These are phyloP conservation scores for Candida sonorensis DNA, from an alignment of 805 yeast species.

Conservation along the genomic window DNA sequence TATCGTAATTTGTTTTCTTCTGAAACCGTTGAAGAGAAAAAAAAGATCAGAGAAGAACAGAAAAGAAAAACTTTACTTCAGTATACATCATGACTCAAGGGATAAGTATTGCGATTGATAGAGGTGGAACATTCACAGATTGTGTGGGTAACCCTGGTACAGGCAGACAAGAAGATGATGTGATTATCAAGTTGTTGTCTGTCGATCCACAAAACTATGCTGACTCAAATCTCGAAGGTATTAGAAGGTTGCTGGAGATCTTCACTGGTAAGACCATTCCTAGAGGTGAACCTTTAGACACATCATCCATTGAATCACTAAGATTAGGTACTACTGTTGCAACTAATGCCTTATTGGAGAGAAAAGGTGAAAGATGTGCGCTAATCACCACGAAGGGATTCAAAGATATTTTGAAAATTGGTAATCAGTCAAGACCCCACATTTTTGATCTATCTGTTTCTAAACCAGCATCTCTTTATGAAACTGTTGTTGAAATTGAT, in stretches of 20 bases:
- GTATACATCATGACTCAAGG: slow-evolving; percentile 12
- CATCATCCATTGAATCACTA: slow-evolving; percentile 56
- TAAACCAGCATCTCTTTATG: slow-evolving; percentile 67
- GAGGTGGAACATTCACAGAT: slow-evolving; percentile 94
- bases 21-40: no score
- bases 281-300: slow-evolving; percentile 52
- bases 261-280: slow-evolving; percentile 51
- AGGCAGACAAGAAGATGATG: slow-evolving; percentile 46
- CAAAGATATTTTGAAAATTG: slow-evolving; percentile 73
- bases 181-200: slow-evolving; percentile 71
- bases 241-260: slow-evolving; percentile 65
- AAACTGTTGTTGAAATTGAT: slow-evolving; percentile 74
- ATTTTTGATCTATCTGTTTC: slow-evolving; percentile 77
- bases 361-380: slow-evolving; percentile 88
- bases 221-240: slow-evolving; percentile 93
- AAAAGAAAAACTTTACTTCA: no score
- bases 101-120: slow-evolving; percentile 38
- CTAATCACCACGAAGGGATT: slow-evolving; percentile 85
- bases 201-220: slow-evolving; percentile 83
- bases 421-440: slow-evolving; percentile 87
- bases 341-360: slow-evolving; percentile 86
- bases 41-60: no score
- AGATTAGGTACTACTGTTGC: slow-evolving; percentile 96
- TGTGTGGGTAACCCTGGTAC: slow-evolving; percentile 48
- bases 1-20: no score